Base-by-base conservation (phyloP, 768 basidiomycete species). In the Hemileccinum rubropunctum region DNA sequence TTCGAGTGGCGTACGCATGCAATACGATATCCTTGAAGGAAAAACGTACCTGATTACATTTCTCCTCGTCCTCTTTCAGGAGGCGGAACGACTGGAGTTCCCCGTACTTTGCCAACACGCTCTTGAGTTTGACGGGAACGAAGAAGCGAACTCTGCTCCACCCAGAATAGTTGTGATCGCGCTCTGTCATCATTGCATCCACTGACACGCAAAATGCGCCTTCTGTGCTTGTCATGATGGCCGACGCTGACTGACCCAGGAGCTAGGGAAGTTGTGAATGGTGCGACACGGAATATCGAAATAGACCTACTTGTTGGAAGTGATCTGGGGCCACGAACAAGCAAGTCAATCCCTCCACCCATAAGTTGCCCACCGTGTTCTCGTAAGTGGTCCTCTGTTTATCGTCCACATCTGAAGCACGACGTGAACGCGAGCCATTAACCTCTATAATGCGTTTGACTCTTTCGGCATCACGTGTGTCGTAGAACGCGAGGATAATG, bases 401-500 rank as follows among this genome's bases (percentile, higher is more conserved):
- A 36, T 47, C 52, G 4, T 52, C 55, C 2, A 23, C 28, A 13
- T 52, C 39, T 6, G 50, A 26, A 26, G 34, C 27, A 33, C 34
- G 18, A 17, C 23, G 48, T 36, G 47, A 21, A 41, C 35, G 52
- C 7, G 56, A 55, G 32, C 52, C 26, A 20, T 58, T 58, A 6
- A 45, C 34, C 10, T 71, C 70, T 37, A 82, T 66, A n/a, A 75
- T 55, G 11, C 57, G 60, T 42, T 75, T 73, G 26, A 80, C 79
- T 6, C 71, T 72, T 35, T 70, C 70, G 3, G 83, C 78, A 42
- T 82, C 70, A 44, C 83, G 76, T 38, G 77, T 62, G 55, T 88
- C 83, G 64, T 76, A 79, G 55, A 86, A 86, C 7, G 82, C 77
- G 52, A 85, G 71, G 39, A 86, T 68, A 37, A 79, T 67, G 7